phyloP scores from a whole-genome alignment of 2,329 filamentous ascomycete genomes.

The Podosphaera xanthii region DNA sequence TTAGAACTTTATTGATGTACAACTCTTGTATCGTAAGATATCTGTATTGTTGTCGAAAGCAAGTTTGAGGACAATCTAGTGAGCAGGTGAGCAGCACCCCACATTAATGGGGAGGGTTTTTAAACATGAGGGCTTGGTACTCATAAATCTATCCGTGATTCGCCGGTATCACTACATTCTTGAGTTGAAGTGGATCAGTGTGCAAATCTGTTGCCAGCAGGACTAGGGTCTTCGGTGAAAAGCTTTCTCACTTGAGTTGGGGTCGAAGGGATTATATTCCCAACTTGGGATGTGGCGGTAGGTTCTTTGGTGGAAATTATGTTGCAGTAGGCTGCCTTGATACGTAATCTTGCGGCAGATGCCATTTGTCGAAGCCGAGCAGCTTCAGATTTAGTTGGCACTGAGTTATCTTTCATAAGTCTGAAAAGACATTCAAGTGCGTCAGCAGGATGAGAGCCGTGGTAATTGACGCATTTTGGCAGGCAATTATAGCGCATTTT shows the following conservation, averaged over 20 bases:
- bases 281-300: background rate
- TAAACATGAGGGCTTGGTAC: background rate
- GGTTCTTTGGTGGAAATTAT: background rate
- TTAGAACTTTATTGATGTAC: background rate
- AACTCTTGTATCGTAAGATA: background rate
- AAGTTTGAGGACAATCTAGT: background rate
- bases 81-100: background rate
- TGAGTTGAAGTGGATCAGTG: background rate
- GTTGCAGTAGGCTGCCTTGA: background rate
- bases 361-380: background rate
- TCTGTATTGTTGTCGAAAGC: background rate
- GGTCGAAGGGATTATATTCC: background rate
- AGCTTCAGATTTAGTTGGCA: background rate
- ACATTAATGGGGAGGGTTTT: background rate
- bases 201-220: background rate
- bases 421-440: background rate
- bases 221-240: background rate
- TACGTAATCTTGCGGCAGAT: too few relatives aligned
- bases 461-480: background rate
- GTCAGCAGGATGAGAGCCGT: too few relatives aligned
- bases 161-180: background rate
- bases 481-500: background rate
- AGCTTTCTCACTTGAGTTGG: background rate
- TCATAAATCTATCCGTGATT: background rate
- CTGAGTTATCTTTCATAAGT: background rate